Evolutionary conservation across 768 basidiomycete genomes (phyloP), one percentile per base, ranked within the genome.

Genomic region (Pisolithus sp.): DNA sequence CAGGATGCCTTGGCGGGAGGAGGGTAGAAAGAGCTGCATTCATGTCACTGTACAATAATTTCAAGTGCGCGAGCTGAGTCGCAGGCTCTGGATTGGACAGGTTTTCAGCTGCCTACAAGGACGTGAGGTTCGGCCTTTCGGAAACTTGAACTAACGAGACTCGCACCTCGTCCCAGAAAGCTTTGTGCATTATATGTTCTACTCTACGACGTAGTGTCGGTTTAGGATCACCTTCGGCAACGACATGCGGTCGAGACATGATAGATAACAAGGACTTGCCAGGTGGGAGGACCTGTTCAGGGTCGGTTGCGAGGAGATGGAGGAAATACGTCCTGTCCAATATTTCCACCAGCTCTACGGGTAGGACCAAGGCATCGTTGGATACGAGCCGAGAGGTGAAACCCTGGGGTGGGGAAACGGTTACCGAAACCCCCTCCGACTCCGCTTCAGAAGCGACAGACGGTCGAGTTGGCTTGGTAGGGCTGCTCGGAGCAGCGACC

Each of bases 151-250:
- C 48, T 39, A 52, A 52, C 4, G 38, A 43, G 49, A 58, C 38
- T 58, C 75, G 60, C 58, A 87, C 86, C 75, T 85, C 78, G 39
- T 82, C 79, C 86, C 86, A 89, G 62, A 89, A 89, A 4, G 83
- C 85, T 46, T 69, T 71, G 62, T 85, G 82, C 12, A 79, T 76
- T 7, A 73, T 54, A 50, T 71, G 69, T 40, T 67, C 68, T 6
- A 80, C 78, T 52, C 75, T 72, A 52, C 76, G 74, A 12, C 80
- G 78, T 38, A 78, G 65, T 12, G 71, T 68, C 9, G 66, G 62
- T 48, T 53, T 53, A 15, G 58, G 39, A 17, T 59, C 59, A 17
- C 53, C 59, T n/a, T 53, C 55, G 24, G 47, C 44, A 38, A 55
- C 48, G 17, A 47, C 52, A 42, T 57, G 57, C 0, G 68, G 53